These are phyloP conservation scores for Cladosporium sp. DNA, from an alignment of 2,329 filamentous ascomycete genomes.

Conservation along the genomic window DNA sequence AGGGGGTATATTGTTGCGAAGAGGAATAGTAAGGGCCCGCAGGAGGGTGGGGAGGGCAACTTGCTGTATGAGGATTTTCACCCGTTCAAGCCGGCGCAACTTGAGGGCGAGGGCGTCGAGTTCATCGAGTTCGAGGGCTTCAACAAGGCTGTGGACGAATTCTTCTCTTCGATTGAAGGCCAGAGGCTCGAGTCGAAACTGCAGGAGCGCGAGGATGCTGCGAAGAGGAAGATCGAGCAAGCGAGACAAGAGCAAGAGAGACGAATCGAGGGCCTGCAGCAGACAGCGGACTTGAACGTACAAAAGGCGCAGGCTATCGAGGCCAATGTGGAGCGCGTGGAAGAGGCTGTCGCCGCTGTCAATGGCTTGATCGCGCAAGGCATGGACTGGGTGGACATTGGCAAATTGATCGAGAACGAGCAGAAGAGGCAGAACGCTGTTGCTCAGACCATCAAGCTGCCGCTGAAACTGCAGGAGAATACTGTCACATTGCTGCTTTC, in stretches of 20 bases:
- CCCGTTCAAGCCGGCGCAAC: conserved; percentile 82
- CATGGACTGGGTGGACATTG: conserved; percentile 97
- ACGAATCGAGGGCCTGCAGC: conserved; percentile 79
- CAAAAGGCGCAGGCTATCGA: conserved; percentile 89
- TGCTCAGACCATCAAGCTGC: conserved; percentile 81
- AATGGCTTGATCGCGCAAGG: conserved; percentile 89
- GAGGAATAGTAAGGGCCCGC: conserved; percentile 38
- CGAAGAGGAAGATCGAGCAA: conserved; percentile 82
- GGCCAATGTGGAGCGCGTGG: conserved; percentile 85
- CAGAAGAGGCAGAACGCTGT: conserved; percentile 80
- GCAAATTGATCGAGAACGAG: conserved; percentile 82
- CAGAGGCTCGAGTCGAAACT: conserved; percentile 86
- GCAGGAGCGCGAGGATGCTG: conserved; percentile 76
- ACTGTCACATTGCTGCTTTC: conserved; percentile 77
- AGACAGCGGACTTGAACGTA: conserved; percentile 78
- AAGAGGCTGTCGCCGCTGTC: conserved; percentile 89
- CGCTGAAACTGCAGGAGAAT: conserved; percentile 88
- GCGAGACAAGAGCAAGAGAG: conserved; percentile 81
- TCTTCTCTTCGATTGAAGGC: conserved; percentile 94
- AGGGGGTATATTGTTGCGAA: conserved; percentile 90
- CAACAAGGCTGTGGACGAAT: conserved; percentile 92
- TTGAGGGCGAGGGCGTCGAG: conserved; percentile 66
- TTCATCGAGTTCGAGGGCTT: conserved; percentile 81
- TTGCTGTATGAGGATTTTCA: conserved; percentile 93
- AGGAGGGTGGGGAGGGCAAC: conserved; percentile 39